Percentiles rank a stretch among this genome's conserved stretches.
These are phyloP conservation scores for Magnolia officinalis DNA, from an alignment of 164 flowering plant species.

Conservation along the genomic window DNA sequence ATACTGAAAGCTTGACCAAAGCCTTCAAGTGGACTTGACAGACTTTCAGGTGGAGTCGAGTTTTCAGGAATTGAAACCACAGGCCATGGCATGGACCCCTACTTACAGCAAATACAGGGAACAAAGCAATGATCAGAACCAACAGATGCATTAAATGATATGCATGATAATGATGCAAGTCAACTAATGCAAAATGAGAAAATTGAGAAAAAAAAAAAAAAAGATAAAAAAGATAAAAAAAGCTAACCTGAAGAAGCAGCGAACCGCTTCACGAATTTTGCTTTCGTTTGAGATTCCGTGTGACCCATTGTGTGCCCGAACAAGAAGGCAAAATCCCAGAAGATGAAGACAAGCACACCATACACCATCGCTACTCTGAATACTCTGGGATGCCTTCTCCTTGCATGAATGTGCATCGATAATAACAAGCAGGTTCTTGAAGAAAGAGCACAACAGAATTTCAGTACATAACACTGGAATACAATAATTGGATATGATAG, in stretches of 20 bases:
- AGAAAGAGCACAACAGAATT: conserved; percentile 4
- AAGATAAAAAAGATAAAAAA: background rate
- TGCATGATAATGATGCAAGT: background rate
- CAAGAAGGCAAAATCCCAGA: conserved; percentile 82
- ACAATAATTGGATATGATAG: background rate
- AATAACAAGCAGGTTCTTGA: conserved; percentile 49
- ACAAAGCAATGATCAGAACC: conserved; percentile 2
- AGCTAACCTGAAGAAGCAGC: conserved; percentile 85
- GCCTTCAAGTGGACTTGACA: too few species aligned
- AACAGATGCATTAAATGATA: background rate
- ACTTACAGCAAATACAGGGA: too few species aligned
- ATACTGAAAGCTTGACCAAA: too few species aligned
- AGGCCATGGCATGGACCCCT: too few species aligned
- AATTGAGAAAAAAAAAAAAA: background rate
- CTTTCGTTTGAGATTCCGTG: conserved; percentile 49
- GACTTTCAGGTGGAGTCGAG: too few species aligned
- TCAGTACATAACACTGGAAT: conserved; percentile 2
- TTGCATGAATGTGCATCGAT: conserved; percentile 58
- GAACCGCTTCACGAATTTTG: conserved; percentile 73
- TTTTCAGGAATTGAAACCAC: too few species aligned
- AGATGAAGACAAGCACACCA: conserved; percentile 73
- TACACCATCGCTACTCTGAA: conserved; percentile 51
- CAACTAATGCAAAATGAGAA: too few species aligned
- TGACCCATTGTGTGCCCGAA: conserved; percentile 55
- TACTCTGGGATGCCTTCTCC: conserved; percentile 54